Base-by-base conservation (phyloP, 345 rosid genomes). In the Linum tenue region DNA sequence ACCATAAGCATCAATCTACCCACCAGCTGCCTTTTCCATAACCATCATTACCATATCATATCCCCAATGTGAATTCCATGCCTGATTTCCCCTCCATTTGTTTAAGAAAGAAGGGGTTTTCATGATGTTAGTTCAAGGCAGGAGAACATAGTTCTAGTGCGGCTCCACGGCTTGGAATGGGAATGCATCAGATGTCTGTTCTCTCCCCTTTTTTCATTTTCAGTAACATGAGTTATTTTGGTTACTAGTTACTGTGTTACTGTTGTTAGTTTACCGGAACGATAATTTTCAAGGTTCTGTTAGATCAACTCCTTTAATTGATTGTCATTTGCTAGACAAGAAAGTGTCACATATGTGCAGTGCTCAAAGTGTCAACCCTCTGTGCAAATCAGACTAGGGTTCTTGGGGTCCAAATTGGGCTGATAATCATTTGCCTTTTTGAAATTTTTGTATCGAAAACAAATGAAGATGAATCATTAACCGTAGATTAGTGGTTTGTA, bases 361-460 rank as follows among this genome's bases (percentile, higher is more conserved):
- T 22, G 31, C 31, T 22, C 31, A 22, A 22, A 22, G 31, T 22
- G 31, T 22, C 31, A 43, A 43, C 53, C 53, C 53, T 7, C 9
- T 15, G 14, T 48, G 39, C 8, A 55, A 55, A 6, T 3, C 35
- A 39, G 12, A 12, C 9, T 5, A 5, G 44, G 59, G 60, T 67
- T 67, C 48, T 70, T 62, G 40, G 61, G 9, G 55, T 42, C 8
- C 35, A 61, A 38, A 35, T 68, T 63, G 56, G 60, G 61, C 69
- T 72, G 63, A 72, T 78, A 62, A 76, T 72, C 36, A 40, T 63
- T 70, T 70, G 56, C 62, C 66, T 73, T 73, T 60, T 39, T 65
- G 60, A 56, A 72, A 48, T 4, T 9, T 14, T 44, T 1, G 72
- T 71, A 44, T 55, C 14, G 57, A 7, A 48, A 50, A 17, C 35